phyloP scores from a whole-genome alignment of 495 filamentous ascomycete genomes.

The Penicillium ochrochloron region DNA sequence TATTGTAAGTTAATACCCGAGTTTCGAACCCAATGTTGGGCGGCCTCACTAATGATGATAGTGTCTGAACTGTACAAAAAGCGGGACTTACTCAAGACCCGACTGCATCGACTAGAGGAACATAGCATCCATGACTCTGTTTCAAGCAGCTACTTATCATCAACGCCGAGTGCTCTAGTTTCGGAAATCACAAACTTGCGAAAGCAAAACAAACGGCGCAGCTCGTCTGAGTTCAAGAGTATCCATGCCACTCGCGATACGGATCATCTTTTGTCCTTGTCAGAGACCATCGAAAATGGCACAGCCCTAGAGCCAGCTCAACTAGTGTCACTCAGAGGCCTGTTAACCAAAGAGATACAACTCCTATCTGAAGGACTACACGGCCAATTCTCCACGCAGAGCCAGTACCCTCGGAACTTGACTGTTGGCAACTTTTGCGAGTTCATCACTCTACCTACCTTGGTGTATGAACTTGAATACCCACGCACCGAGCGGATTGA shows the following conservation, averaged over 20 bases:
- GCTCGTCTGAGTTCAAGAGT: constrained; percentile 12
- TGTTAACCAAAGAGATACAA: constrained; percentile 66
- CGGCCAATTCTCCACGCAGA: constrained; percentile 50
- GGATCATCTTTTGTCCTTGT: constrained; percentile 57
- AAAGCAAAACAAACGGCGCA: constrained; percentile 3
- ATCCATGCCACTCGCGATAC: constrained; percentile 15
- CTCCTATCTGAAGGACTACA: constrained; percentile 65
- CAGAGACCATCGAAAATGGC: constrained; percentile 57
- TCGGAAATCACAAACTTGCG: constrained; percentile 17
- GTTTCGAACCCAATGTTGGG: neutral
- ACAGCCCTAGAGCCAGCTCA: constrained; percentile 63
- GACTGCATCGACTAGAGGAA: constrained; percentile 47
- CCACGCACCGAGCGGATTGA: constrained; percentile 69
- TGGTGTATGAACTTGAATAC: constrained; percentile 79
- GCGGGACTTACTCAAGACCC: constrained; percentile 45
- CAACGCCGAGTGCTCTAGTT: neutral
- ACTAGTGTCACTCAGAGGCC: constrained; percentile 58
- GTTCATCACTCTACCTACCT: constrained; percentile 71
- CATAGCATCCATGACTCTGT: constrained; percentile 9
- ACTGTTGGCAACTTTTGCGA: constrained; percentile 68
- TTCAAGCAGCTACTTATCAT: constrained; percentile 1
- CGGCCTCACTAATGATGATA: constrained; percentile 21
- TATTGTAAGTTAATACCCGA: constrained; percentile 47
- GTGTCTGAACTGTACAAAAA: constrained; percentile 63
- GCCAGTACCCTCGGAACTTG: constrained; percentile 69